These are phyloP conservation scores for Aureobasidium sp. DNA, from an alignment of 2,329 filamentous ascomycete genomes.

Conservation along the genomic window DNA sequence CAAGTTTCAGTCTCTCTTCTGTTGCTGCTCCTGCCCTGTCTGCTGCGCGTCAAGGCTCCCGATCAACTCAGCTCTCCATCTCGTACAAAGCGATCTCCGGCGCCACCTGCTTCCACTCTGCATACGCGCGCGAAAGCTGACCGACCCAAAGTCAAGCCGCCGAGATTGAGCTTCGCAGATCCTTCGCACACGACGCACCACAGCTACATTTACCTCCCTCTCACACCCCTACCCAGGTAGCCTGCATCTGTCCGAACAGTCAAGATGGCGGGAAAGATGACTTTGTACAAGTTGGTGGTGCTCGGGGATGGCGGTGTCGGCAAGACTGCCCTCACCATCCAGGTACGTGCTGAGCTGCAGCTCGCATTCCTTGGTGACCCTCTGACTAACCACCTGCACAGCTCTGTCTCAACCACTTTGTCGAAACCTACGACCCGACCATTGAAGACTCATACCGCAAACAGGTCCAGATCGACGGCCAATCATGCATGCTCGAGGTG, in stretches of 20 bases:
- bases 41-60: background rate
- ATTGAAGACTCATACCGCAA: conserved; percentile 63
- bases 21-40: background rate
- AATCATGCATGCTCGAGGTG: conserved; percentile 95
- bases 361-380: background rate
- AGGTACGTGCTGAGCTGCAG: conserved; percentile 32
- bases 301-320: conserved; percentile 96
- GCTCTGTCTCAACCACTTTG: conserved; percentile 95
- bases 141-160: background rate
- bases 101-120: too few relatives aligned
- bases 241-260: background rate
- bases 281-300: conserved; percentile 80
- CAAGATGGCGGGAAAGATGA: conserved; percentile 29
- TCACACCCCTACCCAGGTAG: background rate
- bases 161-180: conserved; percentile 11
- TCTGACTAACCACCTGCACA: conserved; percentile 33
- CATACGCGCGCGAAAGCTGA: background rate
- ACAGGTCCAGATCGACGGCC: conserved; percentile 76
- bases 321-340: conserved; percentile 98
- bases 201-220: background rate
- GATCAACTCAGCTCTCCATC: background rate
- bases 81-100: background rate
- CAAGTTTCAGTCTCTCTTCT: conserved; percentile 2
- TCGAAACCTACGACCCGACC: conserved; percentile 73
- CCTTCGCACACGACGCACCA: conserved; percentile 7